Base-by-base conservation (phyloP, 495 filamentous ascomycete genomes). In the Rusavskia elegans region DNA sequence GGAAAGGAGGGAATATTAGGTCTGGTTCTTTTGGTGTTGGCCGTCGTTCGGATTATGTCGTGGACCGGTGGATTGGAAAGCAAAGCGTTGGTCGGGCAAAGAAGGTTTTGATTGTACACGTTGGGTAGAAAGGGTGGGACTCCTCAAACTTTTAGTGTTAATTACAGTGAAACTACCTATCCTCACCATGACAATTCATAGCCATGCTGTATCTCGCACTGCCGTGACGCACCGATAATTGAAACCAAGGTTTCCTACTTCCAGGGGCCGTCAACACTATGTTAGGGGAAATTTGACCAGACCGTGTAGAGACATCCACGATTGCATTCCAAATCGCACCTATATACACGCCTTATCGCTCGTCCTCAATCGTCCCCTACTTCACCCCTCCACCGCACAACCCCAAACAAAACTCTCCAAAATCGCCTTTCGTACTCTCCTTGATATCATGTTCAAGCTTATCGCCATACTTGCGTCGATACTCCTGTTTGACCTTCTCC, bases 401-500 rank as follows among this genome's bases (percentile, higher is more conserved):
- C 56, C 70, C 68, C 55, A 78, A 68, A 57, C 76, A 76, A 56
- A 82, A 81, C 57, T 79, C 74, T 8, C 74, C 69, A 68, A 76
- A 80, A 11, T 76, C 73, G 21, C 70, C 69, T 44, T 71, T 64
- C 30, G 71, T 66, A 57, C 70, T 73, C 52, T 76, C 73, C 36
- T 68, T 67, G 57, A 82, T 74, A 29, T 71, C 71, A 46, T 81
- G 75, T 57, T 82, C 76, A 49, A 94, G 68, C 39, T 83, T 79
- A 49, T 75, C 68, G n/a, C 72, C 72, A 64, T 89, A 93, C 36
- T 85, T 74, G 49, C 78, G 76, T 48, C 79, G 72, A 60, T 83
- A 93, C 38, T 84, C 81, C 9, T 62, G 58, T 69, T 87, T 87
- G 25, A 93, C 77, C 38, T 64, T 69, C 45, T 80, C 76, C 66